These are phyloP conservation scores for Cladosporium sp. DNA, from an alignment of 2,329 filamentous ascomycete genomes.

Conservation along the genomic window DNA sequence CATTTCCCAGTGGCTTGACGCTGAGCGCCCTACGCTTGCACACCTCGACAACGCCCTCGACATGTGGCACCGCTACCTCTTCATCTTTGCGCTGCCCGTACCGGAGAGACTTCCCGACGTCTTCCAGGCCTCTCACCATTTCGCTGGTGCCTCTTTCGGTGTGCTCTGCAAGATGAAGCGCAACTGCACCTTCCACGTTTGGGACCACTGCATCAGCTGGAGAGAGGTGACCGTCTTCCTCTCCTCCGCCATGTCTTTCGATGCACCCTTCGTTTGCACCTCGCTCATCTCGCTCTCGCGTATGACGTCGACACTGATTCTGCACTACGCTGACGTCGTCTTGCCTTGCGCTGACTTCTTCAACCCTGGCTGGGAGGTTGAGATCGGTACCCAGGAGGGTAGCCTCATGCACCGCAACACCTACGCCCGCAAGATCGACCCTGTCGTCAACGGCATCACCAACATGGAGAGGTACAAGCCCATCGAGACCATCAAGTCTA, in stretches of 20 bases:
- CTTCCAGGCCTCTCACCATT: slow-evolving; percentile 59
- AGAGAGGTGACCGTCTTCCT: slow-evolving; percentile 46
- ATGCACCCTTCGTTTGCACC: slow-evolving; percentile 17
- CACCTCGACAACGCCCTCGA: slow-evolving; percentile 43
- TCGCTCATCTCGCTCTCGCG: slow-evolving; percentile 19
- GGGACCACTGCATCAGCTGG: slow-evolving; percentile 60
- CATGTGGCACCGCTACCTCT: slow-evolving; percentile 42
- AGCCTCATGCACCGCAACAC: slow-evolving; percentile 45
- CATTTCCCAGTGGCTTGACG: slow-evolving; percentile 40
- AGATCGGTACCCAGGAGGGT: slow-evolving; percentile 51
- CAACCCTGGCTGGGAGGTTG: slow-evolving; percentile 53
- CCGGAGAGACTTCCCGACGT: slow-evolving; percentile 53
- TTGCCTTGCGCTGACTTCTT: slow-evolving; percentile 53
- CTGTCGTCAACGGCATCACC: slow-evolving; percentile 55
- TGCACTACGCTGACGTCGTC: slow-evolving; percentile 48
- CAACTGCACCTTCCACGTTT: slow-evolving; percentile 55
- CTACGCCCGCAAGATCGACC: slow-evolving; percentile 52
- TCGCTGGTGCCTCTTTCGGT: slow-evolving; percentile 54
- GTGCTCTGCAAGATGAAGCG: slow-evolving; percentile 57
- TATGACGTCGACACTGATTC: slow-evolving; percentile 18
- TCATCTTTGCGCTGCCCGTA: slow-evolving; percentile 53
- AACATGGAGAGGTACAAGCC: slow-evolving; percentile 54
- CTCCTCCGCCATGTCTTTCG: slow-evolving; percentile 15
- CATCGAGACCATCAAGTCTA: slow-evolving; percentile 45
- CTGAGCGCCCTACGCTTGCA: slow-evolving; percentile 40